Base-by-base conservation (phyloP, 1,284 basidiomycete species). In the Inonotus obliquus region DNA sequence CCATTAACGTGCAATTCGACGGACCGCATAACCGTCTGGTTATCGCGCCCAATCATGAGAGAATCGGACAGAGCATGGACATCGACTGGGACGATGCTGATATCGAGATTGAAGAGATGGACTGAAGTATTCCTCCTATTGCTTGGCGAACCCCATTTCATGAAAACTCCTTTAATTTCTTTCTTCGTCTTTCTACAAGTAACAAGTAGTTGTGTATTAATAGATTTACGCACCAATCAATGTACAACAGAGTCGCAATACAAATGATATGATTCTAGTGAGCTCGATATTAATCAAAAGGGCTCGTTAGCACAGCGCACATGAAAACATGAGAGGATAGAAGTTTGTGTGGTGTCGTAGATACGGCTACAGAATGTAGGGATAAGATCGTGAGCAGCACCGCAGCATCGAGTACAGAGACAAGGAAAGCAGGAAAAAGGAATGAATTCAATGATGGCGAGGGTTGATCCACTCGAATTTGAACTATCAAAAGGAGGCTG, bases 11-110 rank as follows among this genome's bases (percentile, higher is more conserved):
- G 59, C 82, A 83, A 32, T 95, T 94, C 66, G 94, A 99, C 70
- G 85, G 89, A 17, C 86, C 89, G 35, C 83, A 84, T 66, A 98
- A 98, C 74, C 84, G 88, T 35, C 75, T 99, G 45, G 75, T 82
- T 38, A 87, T 98, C 60, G 69, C 90, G 27, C 89, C 95, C 10
- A 99, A 99, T 73, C 97, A 98, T 71, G 83, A 87, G 68, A 81
- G 80, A n/a, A 75, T 67, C 29, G 69, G 66, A 2, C 73, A 69
- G 4, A 74, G 74, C 17, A 88, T 90, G 83, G 88, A 91, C 63
- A 72, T 88, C 38, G 87, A 89, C 67, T 73, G 74, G 70, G 75
- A 79, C 21, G 74, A 72, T 38, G 77, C 78, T 59, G 81, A 86
- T 62, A 83, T 90, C 67, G 84, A 89, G 60, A 85, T 91, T 49